Conservation (phyloP, 371 early-diverging fungal species). For the Mucor plumbeus region DNA sequence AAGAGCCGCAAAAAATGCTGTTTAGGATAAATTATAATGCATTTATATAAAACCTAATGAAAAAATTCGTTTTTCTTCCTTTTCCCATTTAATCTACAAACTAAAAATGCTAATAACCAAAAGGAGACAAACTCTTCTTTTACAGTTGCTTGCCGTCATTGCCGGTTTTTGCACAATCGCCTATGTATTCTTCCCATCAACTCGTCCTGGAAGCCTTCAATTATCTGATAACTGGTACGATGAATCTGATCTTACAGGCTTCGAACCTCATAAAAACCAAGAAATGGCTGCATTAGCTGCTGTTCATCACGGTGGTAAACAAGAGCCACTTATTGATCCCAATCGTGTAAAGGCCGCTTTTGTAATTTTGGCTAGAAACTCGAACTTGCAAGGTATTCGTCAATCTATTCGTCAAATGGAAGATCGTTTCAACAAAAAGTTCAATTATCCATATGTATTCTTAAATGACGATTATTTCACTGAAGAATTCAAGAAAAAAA, state of each 20-base stretch:
- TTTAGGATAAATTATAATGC: not conserved
- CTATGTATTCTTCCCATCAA: constrained; percentile 8
- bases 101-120: not conserved
- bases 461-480: constrained; percentile 84
- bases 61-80: not conserved
- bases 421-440: constrained; percentile 81
- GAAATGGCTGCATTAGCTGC: constrained; percentile 12
- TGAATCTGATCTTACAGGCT: not conserved
- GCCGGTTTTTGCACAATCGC: constrained; percentile 5
- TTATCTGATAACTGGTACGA: constrained; percentile 20
- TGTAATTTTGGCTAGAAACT: constrained; percentile 73
- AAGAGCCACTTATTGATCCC: constrained; percentile 11
- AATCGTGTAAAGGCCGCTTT: constrained; percentile 61
- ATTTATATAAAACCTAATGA: not conserved
- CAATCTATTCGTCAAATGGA: constrained; percentile 77
- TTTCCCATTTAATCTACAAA: not conserved
- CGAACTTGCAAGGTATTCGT: constrained; percentile 72
- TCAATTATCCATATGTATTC: constrained; percentile 91
- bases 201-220: not conserved
- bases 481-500: constrained; percentile 70
- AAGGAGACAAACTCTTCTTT: constrained; percentile 14
- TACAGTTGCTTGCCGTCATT: not conserved
- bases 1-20: constrained; percentile 4
- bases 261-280: constrained; percentile 13
- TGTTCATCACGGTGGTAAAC: not conserved